Conservation (phyloP, 23 red algal species). For the Gracilaria caudata region DNA sequence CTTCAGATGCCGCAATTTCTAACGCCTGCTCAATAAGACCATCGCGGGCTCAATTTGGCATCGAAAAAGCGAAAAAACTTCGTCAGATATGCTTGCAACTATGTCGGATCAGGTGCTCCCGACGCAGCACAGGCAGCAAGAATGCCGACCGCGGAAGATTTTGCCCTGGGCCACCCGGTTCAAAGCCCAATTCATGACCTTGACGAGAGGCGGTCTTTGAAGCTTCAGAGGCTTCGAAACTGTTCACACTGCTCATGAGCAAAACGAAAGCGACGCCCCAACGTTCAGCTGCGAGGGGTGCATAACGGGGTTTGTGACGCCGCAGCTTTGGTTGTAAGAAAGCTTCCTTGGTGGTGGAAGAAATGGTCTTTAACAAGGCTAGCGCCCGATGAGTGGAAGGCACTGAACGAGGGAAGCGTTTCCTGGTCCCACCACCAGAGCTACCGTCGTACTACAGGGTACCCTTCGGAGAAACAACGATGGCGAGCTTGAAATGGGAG, state of each 20-base stretch:
- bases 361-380: not conserved
- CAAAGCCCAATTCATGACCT: not conserved
- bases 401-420: not conserved
- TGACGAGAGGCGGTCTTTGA: not conserved
- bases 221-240: not conserved
- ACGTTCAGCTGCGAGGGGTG: not conserved
- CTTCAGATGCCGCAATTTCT: conserved; percentile 41
- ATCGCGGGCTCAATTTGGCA: conserved; percentile 27
- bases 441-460: too few species aligned
- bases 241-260: not conserved
- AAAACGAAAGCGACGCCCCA: not conserved
- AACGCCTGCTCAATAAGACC: conserved; percentile 52
- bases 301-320: not conserved
- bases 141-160: conserved; percentile 48
- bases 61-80: conserved; percentile 18
- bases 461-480: not conserved
- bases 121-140: conserved; percentile 55
- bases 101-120: conserved; percentile 18
- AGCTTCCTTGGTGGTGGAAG: not conserved
- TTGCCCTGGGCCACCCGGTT: conserved; percentile 30
- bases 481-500: not conserved
- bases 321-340: not conserved
- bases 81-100: conserved; percentile 47
- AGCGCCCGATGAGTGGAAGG: not conserved
- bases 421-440: not conserved